phyloP scores from a whole-genome alignment of 2,329 filamentous ascomycete genomes.

The Alternaria gansuensis region DNA sequence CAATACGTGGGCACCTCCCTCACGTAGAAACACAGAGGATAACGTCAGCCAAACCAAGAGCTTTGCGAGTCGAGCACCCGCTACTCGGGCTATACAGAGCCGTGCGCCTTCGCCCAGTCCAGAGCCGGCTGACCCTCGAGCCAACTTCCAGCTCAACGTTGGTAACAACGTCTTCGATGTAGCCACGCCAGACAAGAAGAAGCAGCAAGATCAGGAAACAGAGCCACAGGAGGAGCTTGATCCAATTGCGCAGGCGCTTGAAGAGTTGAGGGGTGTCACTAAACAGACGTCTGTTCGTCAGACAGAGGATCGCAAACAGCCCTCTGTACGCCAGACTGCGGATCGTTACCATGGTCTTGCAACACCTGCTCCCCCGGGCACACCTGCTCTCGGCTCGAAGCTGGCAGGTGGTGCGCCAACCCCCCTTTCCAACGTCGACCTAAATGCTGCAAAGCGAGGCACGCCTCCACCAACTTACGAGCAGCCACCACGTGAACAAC shows the following conservation, averaged over 20 bases:
- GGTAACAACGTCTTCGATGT: conserved; percentile 97
- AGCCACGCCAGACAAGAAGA: conserved; percentile 73
- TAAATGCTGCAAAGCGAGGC: conserved; percentile 69
- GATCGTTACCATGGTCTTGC: conserved; percentile 94
- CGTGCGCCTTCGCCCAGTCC: conserved; percentile 56
- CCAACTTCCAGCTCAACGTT: conserved; percentile 91
- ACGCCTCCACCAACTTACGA: conserved; percentile 91
- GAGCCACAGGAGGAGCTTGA: conserved; percentile 72
- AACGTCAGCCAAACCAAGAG: conserved; percentile 57
- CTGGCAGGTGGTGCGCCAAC: conserved; percentile 56
- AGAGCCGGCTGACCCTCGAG: conserved; percentile 89
- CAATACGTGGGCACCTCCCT: conserved; percentile 63
- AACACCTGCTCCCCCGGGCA: conserved; percentile 71
- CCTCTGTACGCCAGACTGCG: conserved; percentile 85
- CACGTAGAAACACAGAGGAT: conserved; percentile 51
- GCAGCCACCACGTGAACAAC: conserved; percentile 56
- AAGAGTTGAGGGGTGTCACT: conserved; percentile 85
- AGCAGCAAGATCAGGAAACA: conserved; percentile 52
- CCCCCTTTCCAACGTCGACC: conserved; percentile 55
- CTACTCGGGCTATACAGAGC: conserved; percentile 41
- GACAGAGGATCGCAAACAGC: conserved; percentile 78
- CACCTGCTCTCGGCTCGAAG: conserved; percentile 51
- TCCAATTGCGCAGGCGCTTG: conserved; percentile 89
- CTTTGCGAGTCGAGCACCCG: conserved; percentile 37
- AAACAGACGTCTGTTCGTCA: conserved; percentile 83